phyloP scores from a whole-genome alignment of 2,329 filamentous ascomycete species.

The Fusarium tupiense region DNA sequence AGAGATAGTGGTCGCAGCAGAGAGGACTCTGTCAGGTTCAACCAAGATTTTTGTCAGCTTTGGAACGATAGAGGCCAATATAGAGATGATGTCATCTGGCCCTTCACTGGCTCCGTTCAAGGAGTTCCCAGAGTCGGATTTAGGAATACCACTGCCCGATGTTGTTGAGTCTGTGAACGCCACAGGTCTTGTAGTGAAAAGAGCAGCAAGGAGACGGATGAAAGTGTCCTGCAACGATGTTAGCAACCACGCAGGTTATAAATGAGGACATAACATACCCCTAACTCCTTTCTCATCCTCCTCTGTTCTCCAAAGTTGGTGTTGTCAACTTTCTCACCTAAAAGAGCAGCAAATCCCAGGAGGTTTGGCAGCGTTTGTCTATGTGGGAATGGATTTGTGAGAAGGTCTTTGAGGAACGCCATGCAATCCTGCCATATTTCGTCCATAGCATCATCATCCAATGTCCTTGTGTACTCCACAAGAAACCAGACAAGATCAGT shows the following conservation, averaged over 20 bases:
- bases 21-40: conserved; percentile 83
- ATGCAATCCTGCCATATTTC: conserved; percentile 98
- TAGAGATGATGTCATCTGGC: conserved; percentile 80
- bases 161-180: conserved; percentile 69
- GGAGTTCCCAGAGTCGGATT: conserved; percentile 49
- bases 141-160: conserved; percentile 50
- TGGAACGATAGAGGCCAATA: conserved; percentile 81
- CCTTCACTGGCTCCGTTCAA: conserved; percentile 55
- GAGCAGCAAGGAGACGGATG: conserved; percentile 85
- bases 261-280: conserved; percentile 58
- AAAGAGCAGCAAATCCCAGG: conserved; percentile 86
- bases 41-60: conserved; percentile 84
- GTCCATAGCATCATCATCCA: conserved; percentile 97
- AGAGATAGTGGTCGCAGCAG: conserved; percentile 82
- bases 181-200: conserved; percentile 88
- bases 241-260: conserved; percentile 31
- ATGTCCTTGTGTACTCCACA: conserved; percentile 86
- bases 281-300: conserved; percentile 89
- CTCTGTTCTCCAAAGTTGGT: conserved; percentile 96
- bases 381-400: conserved; percentile 94
- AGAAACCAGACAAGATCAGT: conserved; percentile 88
- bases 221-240: conserved; percentile 79
- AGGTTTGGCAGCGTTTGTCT: conserved; percentile 87
- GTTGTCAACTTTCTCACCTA: conserved; percentile 96
- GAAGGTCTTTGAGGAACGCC: conserved; percentile 86